Evolutionary conservation across 2,329 filamentous ascomycete genomes (phyloP), one percentile per base, ranked within the genome.

Genomic region (Paecilomyces formosus): DNA sequence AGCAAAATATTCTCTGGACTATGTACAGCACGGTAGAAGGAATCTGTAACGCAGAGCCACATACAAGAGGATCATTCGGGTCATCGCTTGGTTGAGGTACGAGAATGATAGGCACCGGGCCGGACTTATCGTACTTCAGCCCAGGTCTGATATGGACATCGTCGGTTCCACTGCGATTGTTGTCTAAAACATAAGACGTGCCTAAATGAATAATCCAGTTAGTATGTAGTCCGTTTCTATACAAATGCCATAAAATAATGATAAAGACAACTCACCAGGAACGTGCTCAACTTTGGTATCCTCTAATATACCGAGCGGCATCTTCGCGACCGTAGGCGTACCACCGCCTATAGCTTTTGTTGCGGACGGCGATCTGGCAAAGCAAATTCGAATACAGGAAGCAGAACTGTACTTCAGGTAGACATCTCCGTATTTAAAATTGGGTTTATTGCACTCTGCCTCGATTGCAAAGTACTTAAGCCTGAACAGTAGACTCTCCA

Each of bases 11-110:
- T 15, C 33, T 8, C 6, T 39, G 15, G 18, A 1, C 8, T 21
- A 45, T 3, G 24, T 45, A 21, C 13, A 45, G 18, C 5, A 6
- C 2, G 18, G 3, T 21, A 21, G n/a, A 39, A n/a, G 15, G 8
- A 3, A 39, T 21, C 8, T 49, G 26, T 31, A 13, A 12, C 12
- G 31, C 49, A 49, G 30, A 62, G 70, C 66, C 75, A 60, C 69
- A 57, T 81, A 87, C 84, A 64, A 96, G 79, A 30, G 91, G 92
- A 74, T 97, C 92, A 71, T 95, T 93, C 3, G 90, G 90, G 71
- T 96, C 90, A 73, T 96, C 88, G 62, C 88, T 92, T 2, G 93
- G 93, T 69, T 97, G 93, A 4, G 93, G 93, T 4, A 95, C 88
- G 31, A 97, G 84, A 65, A 97, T 89, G 66, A 93, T 88, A 55